Conservation (phyloP, 1,139 yeast species). For the Suhomyces choctaworum region DNA sequence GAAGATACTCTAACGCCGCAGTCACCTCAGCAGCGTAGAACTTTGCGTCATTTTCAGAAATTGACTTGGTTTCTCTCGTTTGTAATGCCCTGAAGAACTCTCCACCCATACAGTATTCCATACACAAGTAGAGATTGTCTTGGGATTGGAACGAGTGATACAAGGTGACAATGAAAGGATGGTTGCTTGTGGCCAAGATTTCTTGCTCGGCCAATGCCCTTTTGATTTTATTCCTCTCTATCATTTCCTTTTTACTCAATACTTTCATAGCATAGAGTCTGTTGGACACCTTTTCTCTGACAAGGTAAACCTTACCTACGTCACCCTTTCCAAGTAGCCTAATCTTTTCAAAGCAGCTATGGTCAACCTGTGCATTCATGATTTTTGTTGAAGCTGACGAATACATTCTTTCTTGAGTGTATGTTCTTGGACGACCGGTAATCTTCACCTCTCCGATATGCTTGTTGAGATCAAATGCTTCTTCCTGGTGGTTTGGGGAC, state of each 20-base stretch:
- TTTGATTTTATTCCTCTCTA: constrained; percentile 89
- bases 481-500: constrained; percentile 15
- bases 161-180: constrained; percentile 94
- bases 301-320: constrained; percentile 94
- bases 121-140: constrained; percentile 88
- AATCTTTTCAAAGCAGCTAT: constrained; percentile 84
- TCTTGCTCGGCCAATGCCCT: constrained; percentile 96
- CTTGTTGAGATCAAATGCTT: constrained; percentile 43
- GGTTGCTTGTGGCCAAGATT: constrained; percentile 90
- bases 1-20: constrained; percentile 94
- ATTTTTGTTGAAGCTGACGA: constrained; percentile 72
- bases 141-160: constrained; percentile 96
- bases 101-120: constrained; percentile 99
- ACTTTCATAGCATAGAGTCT: constrained; percentile 92
- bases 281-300: constrained; percentile 73
- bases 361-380: constrained; percentile 78
- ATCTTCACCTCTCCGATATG: constrained; percentile 58
- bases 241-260: constrained; percentile 87
- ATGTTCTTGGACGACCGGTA: constrained; percentile 50
- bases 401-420: constrained; percentile 62
- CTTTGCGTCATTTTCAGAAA: constrained; percentile 83
- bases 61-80: constrained; percentile 83
- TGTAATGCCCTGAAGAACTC: constrained; percentile 96
- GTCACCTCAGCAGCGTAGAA: constrained; percentile 97
- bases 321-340: constrained; percentile 93